Evolutionary conservation across 129 eudicot species (phyloP).

Genomic region (Pseudognaphalium luteoalbum): DNA sequence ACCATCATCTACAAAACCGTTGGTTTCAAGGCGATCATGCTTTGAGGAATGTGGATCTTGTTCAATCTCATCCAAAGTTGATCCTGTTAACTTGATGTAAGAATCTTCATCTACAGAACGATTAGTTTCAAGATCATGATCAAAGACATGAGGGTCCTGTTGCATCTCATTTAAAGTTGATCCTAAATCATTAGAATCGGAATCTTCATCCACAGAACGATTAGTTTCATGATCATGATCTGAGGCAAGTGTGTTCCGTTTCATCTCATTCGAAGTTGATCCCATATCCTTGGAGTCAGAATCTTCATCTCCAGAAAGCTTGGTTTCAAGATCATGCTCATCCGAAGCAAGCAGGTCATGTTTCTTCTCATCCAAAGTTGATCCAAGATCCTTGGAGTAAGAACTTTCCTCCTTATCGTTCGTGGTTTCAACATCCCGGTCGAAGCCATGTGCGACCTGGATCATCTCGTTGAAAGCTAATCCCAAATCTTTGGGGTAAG

Average conservation of each 20-base stretch:
- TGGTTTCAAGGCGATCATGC: slow-evolving; percentile 22
- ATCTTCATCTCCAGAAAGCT: slow-evolving; percentile 23
- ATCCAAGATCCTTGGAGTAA: slow-evolving; percentile 22
- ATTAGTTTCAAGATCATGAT: slow-evolving; percentile 31
- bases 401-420: slow-evolving; percentile 20
- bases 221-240: slow-evolving; percentile 28
- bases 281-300: slow-evolving; percentile 19
- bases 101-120: slow-evolving; percentile 26
- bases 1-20: neutral
- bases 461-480: slow-evolving; percentile 30
- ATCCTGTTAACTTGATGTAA: slow-evolving; percentile 16
- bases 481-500: slow-evolving; percentile 23
- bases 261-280: slow-evolving; percentile 22
- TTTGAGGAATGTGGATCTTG: neutral
- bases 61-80: slow-evolving; percentile 29
- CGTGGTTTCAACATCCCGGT: slow-evolving; percentile 15
- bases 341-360: slow-evolving; percentile 23
- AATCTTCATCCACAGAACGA: slow-evolving; percentile 12
- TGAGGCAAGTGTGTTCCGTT: slow-evolving; percentile 9
- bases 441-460: slow-evolving; percentile 16
- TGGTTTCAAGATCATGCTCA: slow-evolving; percentile 27
- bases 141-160: slow-evolving; percentile 22
- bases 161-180: slow-evolving; percentile 31
- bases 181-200: slow-evolving; percentile 11
- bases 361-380: slow-evolving; percentile 19